Base-by-base conservation (phyloP, 108 stramenopile species). In the Hondaea fermentalgiana region DNA sequence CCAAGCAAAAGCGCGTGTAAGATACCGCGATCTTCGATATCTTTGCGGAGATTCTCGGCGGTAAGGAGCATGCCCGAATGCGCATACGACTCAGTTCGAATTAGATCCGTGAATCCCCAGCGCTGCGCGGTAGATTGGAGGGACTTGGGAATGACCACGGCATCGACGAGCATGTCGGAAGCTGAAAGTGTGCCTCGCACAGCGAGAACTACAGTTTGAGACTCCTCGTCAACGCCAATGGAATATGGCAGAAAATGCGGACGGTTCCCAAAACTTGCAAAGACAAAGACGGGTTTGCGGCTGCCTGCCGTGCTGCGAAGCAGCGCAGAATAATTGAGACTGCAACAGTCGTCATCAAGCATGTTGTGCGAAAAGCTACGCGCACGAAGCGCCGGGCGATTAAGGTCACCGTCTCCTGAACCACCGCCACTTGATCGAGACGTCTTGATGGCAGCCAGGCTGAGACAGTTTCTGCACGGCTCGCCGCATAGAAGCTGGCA, bases 111-210 rank as follows among this genome's bases (percentile, higher is more conserved):
- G 87, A 91, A 91, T 10, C 91, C 91, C 90, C 91, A 91, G 19
- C 53, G 25, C 49, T 44, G 5, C 45, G 91, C 92, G 17, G 47
- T 47, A 12, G 25, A 47, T 42, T 91, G 90, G 60, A 92, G 51
- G 8, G 91, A 90, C 57, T 45, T 29, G 10, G 93, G 93, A 23
- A 91, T 91, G 21, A 90, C 90, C 71, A 88, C 88, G 5, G 91
- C 92, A 64, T 93, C 93, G 29, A 83, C 90, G n/a, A 93, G 45
- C 90, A 90, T 89, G 51, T 93, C 93, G 17, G 92, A 91, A 21
- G 92, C 60, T 87, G 92, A 93, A 83, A 93, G 57, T 17, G 93
- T 93, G 21, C 93, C 93, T 21, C 93, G 88, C 43, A 93, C 88
- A 23, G 91, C 49, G n/a, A 93, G 72, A 47, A 93, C 93, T 29